Base-by-base conservation (phyloP, 441 rosid genomes). In the Populus hybrid region DNA sequence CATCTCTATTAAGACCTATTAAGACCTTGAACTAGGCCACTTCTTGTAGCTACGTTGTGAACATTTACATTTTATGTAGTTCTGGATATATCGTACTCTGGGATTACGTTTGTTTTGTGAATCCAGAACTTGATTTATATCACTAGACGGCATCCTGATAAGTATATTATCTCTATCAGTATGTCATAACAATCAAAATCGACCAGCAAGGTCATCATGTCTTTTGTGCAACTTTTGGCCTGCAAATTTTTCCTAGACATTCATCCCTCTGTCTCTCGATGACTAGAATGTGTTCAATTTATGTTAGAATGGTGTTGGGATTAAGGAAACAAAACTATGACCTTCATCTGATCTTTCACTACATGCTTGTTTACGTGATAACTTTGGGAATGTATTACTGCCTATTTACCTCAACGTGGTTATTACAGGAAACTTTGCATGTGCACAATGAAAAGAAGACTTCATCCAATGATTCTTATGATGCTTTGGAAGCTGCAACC, bases 391-490 rank as follows among this genome's bases (percentile, higher is more conserved):
- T 38, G 14, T 12, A 53, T 24, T 0, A 26, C 76, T 36, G 33
- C 35, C 56, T 45, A 6, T 36, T 64, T 23, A 21, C 24, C 26
- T 14, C 42, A 35, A 14, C 21, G 9, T 6, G 59, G 6, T 76
- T 74, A 50, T 74, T 26, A 10, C 88, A 93, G 99, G 99, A 95
- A 83, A 91, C 99, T 33, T 79, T 95, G 84, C 99, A 95, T 85
- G 82, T 61, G 68, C 99, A 95, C 79, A 59, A 81, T 21, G 77
- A 75, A 65, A 82, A 84, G 14, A 66, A 68, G 40, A 33, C 24
- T 64, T 77, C 83, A 35, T 8, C 23, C 66, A 75, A 84, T 64
- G 87, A 78, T 28, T 74, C 85, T 16, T 71, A 72, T 64, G 91
- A 88, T 72, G 81, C 76, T 66, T 18, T 77, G 83, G 94, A 88